phyloP scores from a whole-genome alignment of 495 filamentous ascomycete genomes.

The Trichocladium uniseriatum region DNA sequence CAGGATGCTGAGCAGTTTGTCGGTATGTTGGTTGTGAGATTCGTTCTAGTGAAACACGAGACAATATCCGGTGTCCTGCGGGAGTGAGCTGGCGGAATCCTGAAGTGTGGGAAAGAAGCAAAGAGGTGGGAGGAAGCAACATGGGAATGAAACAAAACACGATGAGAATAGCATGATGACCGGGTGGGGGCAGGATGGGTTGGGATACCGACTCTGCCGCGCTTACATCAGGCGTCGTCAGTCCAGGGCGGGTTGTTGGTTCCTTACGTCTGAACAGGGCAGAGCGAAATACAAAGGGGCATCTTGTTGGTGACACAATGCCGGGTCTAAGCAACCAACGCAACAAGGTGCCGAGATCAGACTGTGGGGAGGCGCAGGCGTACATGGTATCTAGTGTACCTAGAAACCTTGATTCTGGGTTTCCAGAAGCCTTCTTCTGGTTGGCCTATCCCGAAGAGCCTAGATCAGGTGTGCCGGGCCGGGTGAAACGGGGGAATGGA shows the following conservation, averaged over 20 bases:
- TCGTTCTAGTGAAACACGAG: conserved; percentile 8
- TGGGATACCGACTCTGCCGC: background rate
- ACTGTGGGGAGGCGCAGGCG: background rate
- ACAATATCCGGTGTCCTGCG: conserved; percentile 13
- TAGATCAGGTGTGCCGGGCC: conserved; percentile 4
- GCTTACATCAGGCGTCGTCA: too few relatives aligned
- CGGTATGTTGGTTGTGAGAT: background rate
- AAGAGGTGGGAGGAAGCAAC: conserved; percentile 1
- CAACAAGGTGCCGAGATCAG: too few relatives aligned
- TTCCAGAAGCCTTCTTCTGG: conserved; percentile 25
- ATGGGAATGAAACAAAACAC: conserved; percentile 1
- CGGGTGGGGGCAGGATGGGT: background rate
- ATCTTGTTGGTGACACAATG: too few relatives aligned
- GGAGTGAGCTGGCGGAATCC: background rate
- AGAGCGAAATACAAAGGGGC: conserved; percentile 7
- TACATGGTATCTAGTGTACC: too few relatives aligned
- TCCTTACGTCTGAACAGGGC: conserved; percentile 2
- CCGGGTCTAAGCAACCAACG: too few relatives aligned
- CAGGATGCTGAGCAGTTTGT: background rate
- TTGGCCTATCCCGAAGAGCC: background rate
- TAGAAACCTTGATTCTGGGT: conserved; percentile 2
- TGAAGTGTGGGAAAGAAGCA: background rate
- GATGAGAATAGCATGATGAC: conserved; percentile 3
- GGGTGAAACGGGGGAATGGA: conserved; percentile 1
- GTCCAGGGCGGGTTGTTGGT: background rate